Evolutionary conservation across 2,329 filamentous ascomycete genomes (phyloP), one percentile per base, ranked within the genome.

Genomic region (Truncatella angustata): DNA sequence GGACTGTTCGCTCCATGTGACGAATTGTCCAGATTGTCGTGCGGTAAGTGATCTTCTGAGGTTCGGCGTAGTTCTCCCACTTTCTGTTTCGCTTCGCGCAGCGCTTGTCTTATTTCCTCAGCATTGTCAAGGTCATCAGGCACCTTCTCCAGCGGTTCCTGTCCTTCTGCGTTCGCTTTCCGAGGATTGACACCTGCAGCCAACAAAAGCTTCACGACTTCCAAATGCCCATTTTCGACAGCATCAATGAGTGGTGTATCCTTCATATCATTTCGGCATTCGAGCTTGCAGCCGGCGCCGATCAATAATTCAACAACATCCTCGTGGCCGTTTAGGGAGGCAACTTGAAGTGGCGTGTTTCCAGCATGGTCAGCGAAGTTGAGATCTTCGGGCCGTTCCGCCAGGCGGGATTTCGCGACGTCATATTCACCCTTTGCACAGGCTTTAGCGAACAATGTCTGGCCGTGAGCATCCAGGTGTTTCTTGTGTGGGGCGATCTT

Each of bases 241-340:
- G 94, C 94, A 73, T 99, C 94, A 50, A 99, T 87, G 32, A 99
- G 79, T 24, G 94, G 94, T 0, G 94, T 97, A 63, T 99, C 94
- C 63, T 90, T 91, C 61, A 91, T 87, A 62, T 90, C 86, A 62
- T 88, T 86, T 53, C 86, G 75, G 62, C 81, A 93, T 63, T 97
- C 89, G 42, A 94, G 80, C 51, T 90, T 87, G 70, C 92, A 96
- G 30, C 90, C 90, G 56, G 90, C 86, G 7, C 90, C 83, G 56
- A 99, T 85, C 35, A 99, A 74, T 49, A 96, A 87, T 66, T 89
- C 86, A 35, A 97, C 94, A 52, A 97, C 92, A 50, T 94, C 84
- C 28, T 86, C 86, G 67, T 87, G 89, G 5, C 94, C 94, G 64
- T 94, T 88, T 53, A 99, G 79, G 28, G 92, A 86, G 30, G 94